phyloP scores from a whole-genome alignment of 1,284 basidiomycete genomes.

The Heterobasidion occidentale region DNA sequence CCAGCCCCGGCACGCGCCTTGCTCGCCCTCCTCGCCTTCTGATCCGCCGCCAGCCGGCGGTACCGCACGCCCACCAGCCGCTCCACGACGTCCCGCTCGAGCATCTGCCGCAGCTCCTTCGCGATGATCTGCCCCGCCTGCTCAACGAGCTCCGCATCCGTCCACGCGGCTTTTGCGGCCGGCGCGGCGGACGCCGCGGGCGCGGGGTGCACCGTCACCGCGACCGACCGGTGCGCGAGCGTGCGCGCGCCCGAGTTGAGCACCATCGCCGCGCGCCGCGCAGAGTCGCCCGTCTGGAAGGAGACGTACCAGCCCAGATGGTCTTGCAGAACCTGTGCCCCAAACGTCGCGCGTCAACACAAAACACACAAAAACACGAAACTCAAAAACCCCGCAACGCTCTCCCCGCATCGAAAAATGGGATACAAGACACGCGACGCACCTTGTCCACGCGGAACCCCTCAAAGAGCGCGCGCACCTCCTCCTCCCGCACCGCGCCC shows the following conservation, averaged over 20 bases:
- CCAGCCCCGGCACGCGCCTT: slow-evolving; percentile 14
- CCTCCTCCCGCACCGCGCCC: slow-evolving; percentile 51
- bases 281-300: slow-evolving; percentile 49
- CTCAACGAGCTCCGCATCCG: slow-evolving; percentile 50
- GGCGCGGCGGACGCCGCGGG: slow-evolving; percentile 24
- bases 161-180: slow-evolving; percentile 41
- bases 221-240: slow-evolving; percentile 53
- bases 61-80: slow-evolving; percentile 54
- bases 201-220: slow-evolving; percentile 46
- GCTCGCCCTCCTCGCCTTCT: slow-evolving; percentile 28
- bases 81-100: slow-evolving; percentile 68
- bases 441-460: slow-evolving; percentile 64
- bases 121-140: slow-evolving; percentile 55
- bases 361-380: background rate
- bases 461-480: slow-evolving; percentile 51
- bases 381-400: no score
- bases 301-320: slow-evolving; percentile 63
- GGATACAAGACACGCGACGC: slow-evolving; percentile 15
- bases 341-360: background rate
- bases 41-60: slow-evolving; percentile 43
- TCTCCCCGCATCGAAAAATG: no score
- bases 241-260: slow-evolving; percentile 35
- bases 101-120: slow-evolving; percentile 48
- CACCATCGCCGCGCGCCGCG: slow-evolving; percentile 53
- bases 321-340: slow-evolving; percentile 55